Conservation (phyloP, 192 early-diverging fungal genomes). For the Entomortierella chlamydospora region DNA sequence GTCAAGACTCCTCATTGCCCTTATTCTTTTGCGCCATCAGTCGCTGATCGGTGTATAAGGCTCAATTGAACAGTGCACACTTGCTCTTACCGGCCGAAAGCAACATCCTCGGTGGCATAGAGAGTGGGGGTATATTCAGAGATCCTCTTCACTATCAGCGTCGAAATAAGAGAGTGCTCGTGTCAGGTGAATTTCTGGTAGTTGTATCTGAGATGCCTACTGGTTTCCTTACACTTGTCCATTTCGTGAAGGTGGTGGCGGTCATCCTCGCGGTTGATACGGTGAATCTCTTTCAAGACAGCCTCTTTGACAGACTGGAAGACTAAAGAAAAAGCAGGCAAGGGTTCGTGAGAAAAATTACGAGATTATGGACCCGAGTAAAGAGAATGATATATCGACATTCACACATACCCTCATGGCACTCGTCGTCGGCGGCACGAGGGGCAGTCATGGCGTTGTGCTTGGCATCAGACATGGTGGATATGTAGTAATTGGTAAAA, state of each 20-base stretch:
- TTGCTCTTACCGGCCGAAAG: slow-evolving; percentile 56
- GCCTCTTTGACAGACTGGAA: slow-evolving; percentile 54
- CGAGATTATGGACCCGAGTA: neutral
- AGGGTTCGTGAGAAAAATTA: slow-evolving; percentile 12
- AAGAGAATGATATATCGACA: neutral
- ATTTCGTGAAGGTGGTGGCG: slow-evolving; percentile 60
- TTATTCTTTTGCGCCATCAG: neutral
- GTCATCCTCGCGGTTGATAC: slow-evolving; percentile 37
- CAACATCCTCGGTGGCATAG: slow-evolving; percentile 64
- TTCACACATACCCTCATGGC: slow-evolving; percentile 25
- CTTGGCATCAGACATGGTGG: slow-evolving; percentile 60
- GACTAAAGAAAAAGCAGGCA: slow-evolving; percentile 20
- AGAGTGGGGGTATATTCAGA: slow-evolving; percentile 57
- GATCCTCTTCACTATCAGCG: slow-evolving; percentile 49
- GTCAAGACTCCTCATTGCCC: neutral
- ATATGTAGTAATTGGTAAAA: neutral
- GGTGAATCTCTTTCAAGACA: slow-evolving; percentile 57
- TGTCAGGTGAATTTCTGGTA: no score
- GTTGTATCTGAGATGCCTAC: no score
- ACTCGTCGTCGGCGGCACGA: slow-evolving; percentile 54
- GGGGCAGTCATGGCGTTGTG: slow-evolving; percentile 60
- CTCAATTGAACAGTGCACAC: neutral
- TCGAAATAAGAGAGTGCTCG: neutral
- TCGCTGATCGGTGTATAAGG: no score
- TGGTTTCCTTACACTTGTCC: slow-evolving; percentile 55